These are phyloP conservation scores for Mallotus nudiflorus DNA, from an alignment of 345 rosid species.

Conservation along the genomic window DNA sequence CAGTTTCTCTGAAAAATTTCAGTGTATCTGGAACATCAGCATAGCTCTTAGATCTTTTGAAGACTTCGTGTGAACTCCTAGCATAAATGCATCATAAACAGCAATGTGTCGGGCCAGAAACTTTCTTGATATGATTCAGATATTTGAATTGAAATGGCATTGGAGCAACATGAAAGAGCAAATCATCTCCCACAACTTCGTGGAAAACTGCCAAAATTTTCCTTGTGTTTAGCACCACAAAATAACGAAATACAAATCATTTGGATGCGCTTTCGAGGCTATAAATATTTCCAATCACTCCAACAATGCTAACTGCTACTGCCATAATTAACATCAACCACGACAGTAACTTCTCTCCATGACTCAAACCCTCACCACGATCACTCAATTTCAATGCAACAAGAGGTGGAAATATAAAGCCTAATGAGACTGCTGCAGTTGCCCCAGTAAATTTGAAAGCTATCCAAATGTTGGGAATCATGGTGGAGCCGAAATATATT, in stretches of 20 bases:
- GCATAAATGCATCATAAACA: background rate
- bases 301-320: constrained; percentile 64
- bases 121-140: background rate
- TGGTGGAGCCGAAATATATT: constrained; percentile 77
- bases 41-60: background rate
- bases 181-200: background rate
- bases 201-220: background rate
- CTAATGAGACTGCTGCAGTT: constrained; percentile 93
- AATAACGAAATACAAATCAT: constrained; percentile 12
- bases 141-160: background rate
- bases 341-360: constrained; percentile 48
- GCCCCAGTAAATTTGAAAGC: constrained; percentile 99
- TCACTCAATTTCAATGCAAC: constrained; percentile 64
- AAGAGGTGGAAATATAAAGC: constrained; percentile 88
- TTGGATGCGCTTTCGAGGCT: constrained; percentile 50
- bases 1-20: background rate
- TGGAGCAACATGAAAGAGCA: background rate
- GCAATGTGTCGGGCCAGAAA: background rate
- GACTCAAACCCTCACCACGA: constrained; percentile 49
- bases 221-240: background rate
- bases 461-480: constrained; percentile 95
- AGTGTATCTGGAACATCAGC: background rate
- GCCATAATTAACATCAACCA: constrained; percentile 80
- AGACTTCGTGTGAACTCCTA: background rate
- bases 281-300: constrained; percentile 73